Conservation (phyloP, 2,329 filamentous ascomycete genomes). For the Setomelanomma holmii region DNA sequence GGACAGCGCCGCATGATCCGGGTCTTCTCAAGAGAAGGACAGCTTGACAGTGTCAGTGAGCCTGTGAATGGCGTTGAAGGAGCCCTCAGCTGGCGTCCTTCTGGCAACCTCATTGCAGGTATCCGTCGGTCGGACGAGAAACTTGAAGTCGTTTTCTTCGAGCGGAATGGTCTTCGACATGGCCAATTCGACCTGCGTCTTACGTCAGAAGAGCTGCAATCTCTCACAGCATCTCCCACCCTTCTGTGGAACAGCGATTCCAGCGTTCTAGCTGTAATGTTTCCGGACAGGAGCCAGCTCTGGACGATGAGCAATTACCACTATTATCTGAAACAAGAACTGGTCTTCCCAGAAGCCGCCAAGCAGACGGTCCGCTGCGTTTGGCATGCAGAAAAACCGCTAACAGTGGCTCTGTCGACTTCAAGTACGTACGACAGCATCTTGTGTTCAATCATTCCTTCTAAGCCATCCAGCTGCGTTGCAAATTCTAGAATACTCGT, state of each 20-base stretch:
- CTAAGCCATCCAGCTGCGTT: constrained; percentile 53
- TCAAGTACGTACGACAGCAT: constrained; percentile 24
- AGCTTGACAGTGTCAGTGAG: constrained; percentile 91
- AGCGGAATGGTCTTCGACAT: constrained; percentile 95
- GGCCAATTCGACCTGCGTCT: constrained; percentile 86
- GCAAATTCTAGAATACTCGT: constrained; percentile 69
- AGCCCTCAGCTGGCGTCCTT: constrained; percentile 87
- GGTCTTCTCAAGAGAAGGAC: constrained; percentile 88
- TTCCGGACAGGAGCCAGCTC: constrained; percentile 78
- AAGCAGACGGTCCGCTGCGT: constrained; percentile 25
- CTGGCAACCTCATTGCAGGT: constrained; percentile 88
- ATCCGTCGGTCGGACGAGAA: constrained; percentile 74
- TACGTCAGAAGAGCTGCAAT: constrained; percentile 64
- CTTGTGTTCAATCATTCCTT: not conserved
- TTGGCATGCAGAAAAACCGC: constrained; percentile 88
- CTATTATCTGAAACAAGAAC: constrained; percentile 95
- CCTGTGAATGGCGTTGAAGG: constrained; percentile 91
- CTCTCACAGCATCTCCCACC: constrained; percentile 64
- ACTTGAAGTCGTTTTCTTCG: constrained; percentile 92
- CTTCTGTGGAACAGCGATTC: constrained; percentile 93
- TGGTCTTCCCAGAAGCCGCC: constrained; percentile 51
- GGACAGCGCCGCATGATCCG: constrained; percentile 78
- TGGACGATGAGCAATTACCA: constrained; percentile 99
- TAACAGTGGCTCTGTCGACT: constrained; percentile 67
- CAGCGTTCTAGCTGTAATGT: constrained; percentile 82